These are phyloP conservation scores for Phytophthora constricta DNA, from an alignment of 352 stramenopile species.

Conservation along the genomic window DNA sequence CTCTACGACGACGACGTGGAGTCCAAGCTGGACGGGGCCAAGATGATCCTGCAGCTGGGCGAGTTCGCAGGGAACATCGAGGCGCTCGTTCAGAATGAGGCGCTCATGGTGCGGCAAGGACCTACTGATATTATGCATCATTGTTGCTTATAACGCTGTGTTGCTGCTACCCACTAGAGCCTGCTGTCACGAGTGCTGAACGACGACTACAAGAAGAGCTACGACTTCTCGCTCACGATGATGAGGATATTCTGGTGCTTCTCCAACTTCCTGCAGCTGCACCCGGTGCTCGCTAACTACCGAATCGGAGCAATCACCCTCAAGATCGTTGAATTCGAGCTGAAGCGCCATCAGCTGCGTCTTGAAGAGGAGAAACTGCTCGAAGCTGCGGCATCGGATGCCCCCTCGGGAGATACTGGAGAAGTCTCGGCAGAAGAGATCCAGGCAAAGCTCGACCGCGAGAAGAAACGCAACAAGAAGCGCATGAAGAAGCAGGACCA, in stretches of 20 bases:
- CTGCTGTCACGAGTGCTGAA: conserved; percentile 94
- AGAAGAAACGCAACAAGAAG: conserved; percentile 89
- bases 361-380: conserved; percentile 73
- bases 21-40: conserved; percentile 87
- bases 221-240: conserved; percentile 94
- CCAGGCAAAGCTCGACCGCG: conserved; percentile 71
- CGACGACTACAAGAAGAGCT: conserved; percentile 95
- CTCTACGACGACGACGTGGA: conserved; percentile 93
- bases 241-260: conserved; percentile 96
- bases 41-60: conserved; percentile 92
- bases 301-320: conserved; percentile 94
- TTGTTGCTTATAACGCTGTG: not conserved
- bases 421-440: conserved; percentile 32
- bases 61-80: conserved; percentile 92
- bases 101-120: conserved; percentile 86
- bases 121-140: not conserved
- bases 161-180: conserved; percentile 27
- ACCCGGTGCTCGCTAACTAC: conserved; percentile 93
- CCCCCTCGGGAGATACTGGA: conserved; percentile 9
- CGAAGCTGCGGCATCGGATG: conserved; percentile 42
- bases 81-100: conserved; percentile 93
- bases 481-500: conserved; percentile 94
- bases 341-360: conserved; percentile 88
- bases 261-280: conserved; percentile 95
- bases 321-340: conserved; percentile 95